These are phyloP conservation scores for Hypoxylon crocopeplum DNA, from an alignment of 495 filamentous ascomycete species.

Conservation along the genomic window DNA sequence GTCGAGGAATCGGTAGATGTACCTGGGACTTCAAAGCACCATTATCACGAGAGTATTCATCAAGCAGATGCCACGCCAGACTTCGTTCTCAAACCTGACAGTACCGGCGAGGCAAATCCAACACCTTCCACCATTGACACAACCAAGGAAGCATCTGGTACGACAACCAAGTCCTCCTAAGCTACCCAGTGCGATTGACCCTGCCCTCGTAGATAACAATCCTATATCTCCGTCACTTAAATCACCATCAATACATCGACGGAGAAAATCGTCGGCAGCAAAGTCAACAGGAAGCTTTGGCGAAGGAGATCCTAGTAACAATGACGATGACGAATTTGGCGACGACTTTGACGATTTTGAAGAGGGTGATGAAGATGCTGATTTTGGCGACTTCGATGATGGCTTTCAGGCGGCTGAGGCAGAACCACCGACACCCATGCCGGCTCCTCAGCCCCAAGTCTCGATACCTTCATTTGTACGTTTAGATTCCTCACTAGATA, in stretches of 20 bases:
- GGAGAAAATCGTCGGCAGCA: slow-evolving; percentile 52
- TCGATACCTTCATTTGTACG: slow-evolving; percentile 59
- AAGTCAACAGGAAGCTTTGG: slow-evolving; percentile 43
- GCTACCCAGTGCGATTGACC: slow-evolving; percentile 45
- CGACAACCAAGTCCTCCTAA: slow-evolving; percentile 46
- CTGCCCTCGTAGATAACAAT: slow-evolving; percentile 47
- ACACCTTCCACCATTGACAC: slow-evolving; percentile 36
- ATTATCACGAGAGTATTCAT: slow-evolving; percentile 46
- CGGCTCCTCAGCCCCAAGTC: slow-evolving; percentile 56
- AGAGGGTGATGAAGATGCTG: slow-evolving; percentile 74
- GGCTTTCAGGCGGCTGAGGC: slow-evolving; percentile 73
- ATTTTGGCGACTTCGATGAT: slow-evolving; percentile 92
- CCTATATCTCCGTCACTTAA: slow-evolving; percentile 43
- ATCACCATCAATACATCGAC: slow-evolving; percentile 31
- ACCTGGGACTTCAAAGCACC: slow-evolving; percentile 49
- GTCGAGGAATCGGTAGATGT: slow-evolving; percentile 56
- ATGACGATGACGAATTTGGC: slow-evolving; percentile 67
- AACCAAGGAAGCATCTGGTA: slow-evolving; percentile 41
- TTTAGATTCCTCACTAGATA: slow-evolving; percentile 42
- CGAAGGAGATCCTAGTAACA: slow-evolving; percentile 47
- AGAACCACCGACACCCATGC: slow-evolving; percentile 52
- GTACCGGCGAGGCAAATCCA: slow-evolving; percentile 40
- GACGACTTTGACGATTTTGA: slow-evolving; percentile 98
- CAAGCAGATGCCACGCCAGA: slow-evolving; percentile 56
- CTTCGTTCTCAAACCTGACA: slow-evolving; percentile 54